phyloP scores from a whole-genome alignment of 768 basidiomycete species.

The Pleurotus eryngii region DNA sequence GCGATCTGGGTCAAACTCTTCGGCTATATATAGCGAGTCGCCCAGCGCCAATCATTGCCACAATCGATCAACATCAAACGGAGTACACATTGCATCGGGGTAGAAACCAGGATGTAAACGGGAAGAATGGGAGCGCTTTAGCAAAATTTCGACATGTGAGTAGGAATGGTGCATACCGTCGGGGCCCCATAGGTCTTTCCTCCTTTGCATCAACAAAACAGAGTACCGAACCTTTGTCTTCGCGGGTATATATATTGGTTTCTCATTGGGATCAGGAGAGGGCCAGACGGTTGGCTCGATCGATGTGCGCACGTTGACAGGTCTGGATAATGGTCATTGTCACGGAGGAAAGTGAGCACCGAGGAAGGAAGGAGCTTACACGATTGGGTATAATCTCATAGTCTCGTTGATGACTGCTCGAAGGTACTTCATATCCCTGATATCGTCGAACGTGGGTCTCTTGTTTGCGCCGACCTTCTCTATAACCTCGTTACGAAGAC shows the following conservation, averaged over 20 bases:
- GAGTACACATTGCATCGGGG: neutral
- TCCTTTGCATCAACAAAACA: slow-evolving; percentile 62
- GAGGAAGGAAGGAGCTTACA: slow-evolving; percentile 32
- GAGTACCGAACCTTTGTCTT: slow-evolving; percentile 47
- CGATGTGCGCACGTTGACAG: slow-evolving; percentile 47
- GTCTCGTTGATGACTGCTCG: slow-evolving; percentile 67
- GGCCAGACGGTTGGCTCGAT: slow-evolving; percentile 47
- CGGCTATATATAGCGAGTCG: slow-evolving; percentile 31
- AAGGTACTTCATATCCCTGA: slow-evolving; percentile 61
- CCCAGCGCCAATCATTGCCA: too few species aligned
- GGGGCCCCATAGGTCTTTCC: slow-evolving; percentile 68
- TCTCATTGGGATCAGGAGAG: slow-evolving; percentile 39
- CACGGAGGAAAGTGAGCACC: neutral
- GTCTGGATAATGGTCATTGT: slow-evolving; percentile 21
- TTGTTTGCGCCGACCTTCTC: slow-evolving; percentile 44
- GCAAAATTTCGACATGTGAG: too few species aligned
- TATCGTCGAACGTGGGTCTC: slow-evolving; percentile 51
- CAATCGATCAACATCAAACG: neutral
- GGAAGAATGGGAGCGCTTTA: too few species aligned
- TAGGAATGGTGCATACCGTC: too few species aligned
- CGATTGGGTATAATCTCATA: slow-evolving; percentile 52
- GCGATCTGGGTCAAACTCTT: slow-evolving; percentile 69
- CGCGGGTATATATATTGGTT: slow-evolving; percentile 53
- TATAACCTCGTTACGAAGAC: slow-evolving; percentile 56
- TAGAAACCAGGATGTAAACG: neutral